Percentiles rank a stretch among this genome's conserved stretches.
phyloP scores from a whole-genome alignment of 805 yeast species.

The Teunomyces tritomae region DNA sequence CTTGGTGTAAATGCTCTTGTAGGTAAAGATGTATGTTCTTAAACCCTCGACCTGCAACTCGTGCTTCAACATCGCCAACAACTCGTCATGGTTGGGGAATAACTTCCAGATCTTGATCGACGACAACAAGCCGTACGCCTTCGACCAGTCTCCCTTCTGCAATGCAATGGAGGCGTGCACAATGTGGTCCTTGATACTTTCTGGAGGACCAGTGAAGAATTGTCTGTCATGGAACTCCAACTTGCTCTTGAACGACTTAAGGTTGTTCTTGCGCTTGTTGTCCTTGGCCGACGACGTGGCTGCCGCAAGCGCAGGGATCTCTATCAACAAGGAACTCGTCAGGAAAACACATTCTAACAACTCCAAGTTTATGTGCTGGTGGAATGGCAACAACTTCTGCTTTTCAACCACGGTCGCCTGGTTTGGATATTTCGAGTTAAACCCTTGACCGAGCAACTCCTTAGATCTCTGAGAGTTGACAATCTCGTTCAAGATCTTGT shows the following conservation, averaged over 20 bases:
- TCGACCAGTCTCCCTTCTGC: constrained; percentile 86
- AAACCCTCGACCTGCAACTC: constrained; percentile 88
- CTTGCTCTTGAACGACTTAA: constrained; percentile 86
- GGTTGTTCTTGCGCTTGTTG: constrained; percentile 51
- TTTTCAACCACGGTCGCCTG: constrained; percentile 58
- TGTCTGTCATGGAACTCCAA: constrained; percentile 92
- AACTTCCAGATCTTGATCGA: constrained; percentile 85
- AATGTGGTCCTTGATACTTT: constrained; percentile 89
- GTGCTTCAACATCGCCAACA: constrained; percentile 68
- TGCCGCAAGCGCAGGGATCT: constrained; percentile 84
- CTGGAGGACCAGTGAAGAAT: constrained; percentile 96
- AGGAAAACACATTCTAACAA: constrained; percentile 90
- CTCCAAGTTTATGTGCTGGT: constrained; percentile 96
- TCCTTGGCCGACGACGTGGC: constrained; percentile 59
- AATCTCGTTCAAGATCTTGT: constrained; percentile 82
- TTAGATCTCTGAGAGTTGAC: constrained; percentile 82
- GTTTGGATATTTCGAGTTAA: constrained; percentile 62
- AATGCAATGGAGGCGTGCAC: constrained; percentile 89
- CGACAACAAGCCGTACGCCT: constrained; percentile 66
- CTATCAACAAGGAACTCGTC: constrained; percentile 84
- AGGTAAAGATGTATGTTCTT: constrained; percentile 87
- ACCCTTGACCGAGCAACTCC: constrained; percentile 92
- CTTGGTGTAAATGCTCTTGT: constrained; percentile 71
- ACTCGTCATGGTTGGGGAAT: constrained; percentile 63
- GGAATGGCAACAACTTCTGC: constrained; percentile 91